Conservation (phyloP, 148 eudicot species). For the Diospyros kaki region DNA sequence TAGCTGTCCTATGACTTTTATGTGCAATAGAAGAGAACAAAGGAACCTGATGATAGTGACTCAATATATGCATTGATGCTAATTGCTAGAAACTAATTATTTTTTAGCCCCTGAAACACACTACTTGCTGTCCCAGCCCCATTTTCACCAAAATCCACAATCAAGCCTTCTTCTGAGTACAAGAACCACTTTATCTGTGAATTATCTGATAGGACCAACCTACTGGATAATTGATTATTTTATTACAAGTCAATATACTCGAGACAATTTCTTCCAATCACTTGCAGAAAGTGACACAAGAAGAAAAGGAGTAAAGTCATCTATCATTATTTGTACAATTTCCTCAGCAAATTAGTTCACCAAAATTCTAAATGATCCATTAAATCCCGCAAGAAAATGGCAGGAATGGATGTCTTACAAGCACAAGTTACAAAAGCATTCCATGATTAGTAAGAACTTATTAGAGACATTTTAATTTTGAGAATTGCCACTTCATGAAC, state of each 20-base stretch:
- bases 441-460: background rate
- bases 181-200: background rate
- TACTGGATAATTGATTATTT: no score
- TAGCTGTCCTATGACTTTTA: conserved; percentile 2
- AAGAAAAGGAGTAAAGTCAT: background rate
- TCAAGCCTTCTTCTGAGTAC: background rate
- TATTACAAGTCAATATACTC: background rate
- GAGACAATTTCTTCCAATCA: background rate
- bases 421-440: background rate
- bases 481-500: background rate
- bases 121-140: background rate
- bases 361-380: conserved; percentile 2
- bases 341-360: background rate
- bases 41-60: conserved; percentile 1
- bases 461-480: background rate
- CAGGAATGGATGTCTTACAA: background rate
- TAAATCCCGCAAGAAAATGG: background rate
- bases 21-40: background rate
- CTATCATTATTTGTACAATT: background rate
- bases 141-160: background rate
- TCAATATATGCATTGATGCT: background rate
- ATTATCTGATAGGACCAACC: no score
- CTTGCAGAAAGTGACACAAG: background rate
- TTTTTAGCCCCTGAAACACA: background rate
- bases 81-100: no score